Evolutionary conservation across 176 grass and related monocot genomes (phyloP), one percentile per base, ranked within the genome.

Genomic region (Carex scoparia): DNA sequence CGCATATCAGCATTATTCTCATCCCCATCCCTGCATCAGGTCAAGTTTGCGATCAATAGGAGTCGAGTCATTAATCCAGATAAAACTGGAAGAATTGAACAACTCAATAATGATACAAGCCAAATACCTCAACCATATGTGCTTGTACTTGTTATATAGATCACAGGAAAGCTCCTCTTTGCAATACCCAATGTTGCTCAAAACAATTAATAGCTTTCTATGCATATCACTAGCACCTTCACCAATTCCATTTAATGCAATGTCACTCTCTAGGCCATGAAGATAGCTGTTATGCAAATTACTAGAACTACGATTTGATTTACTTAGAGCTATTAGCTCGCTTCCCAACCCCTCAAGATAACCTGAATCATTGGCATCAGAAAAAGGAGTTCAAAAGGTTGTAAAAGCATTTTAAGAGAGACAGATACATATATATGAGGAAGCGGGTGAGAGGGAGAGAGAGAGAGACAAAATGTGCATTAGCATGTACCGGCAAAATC

Each of bases 121-220:
- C 68, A 89, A 30, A 12, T 91, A 99, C 96, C 96, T 90, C 55
- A 86, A 87, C 96, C 96, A 99, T 81, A 99, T 94, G 79, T 99
- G 91, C 85, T 91, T 95, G 88, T 99, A 99, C 88, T 88, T 94
- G 51, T 23, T 81, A 69, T 99, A 95, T 87, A 99, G 87, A 80
- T 88, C 85, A 81, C 89, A 60, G 61, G 96, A 99, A 86, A 99
- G 91, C 71, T 99, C 96, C 58, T 84, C 87, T 92, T 94, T 99
- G 64, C 93, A 99, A 86, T 93, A 95, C 23, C 96, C 96, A 91
- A 99, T 99, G 81, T 99, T 99, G 90, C 96, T 95, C 85, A 99
- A 85, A 92, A 99, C 88, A 87, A 99, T 91, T 62, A 99, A 79
- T 33, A 95, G 90, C 57, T 99, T 99, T 84, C 92, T 95, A 69